These are phyloP conservation scores for maize (Zea mays) DNA, from an alignment of 176 grass and related monocot genomes.

Conservation along the genomic window DNA sequence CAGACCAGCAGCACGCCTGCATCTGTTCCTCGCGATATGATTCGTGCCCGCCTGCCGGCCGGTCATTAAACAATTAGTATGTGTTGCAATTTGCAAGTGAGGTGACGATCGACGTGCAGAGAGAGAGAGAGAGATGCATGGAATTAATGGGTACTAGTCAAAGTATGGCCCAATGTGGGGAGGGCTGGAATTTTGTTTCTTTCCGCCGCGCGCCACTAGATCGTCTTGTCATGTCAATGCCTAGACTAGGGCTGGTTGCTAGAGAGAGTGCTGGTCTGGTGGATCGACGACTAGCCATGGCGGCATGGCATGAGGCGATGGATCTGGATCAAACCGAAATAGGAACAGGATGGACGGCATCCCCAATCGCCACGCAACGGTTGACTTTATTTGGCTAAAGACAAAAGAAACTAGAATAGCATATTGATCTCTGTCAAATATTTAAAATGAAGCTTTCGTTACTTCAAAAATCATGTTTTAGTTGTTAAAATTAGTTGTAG, in stretches of 20 bases:
- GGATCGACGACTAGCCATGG: background rate
- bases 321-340: constrained; percentile 1
- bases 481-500: too few relatives aligned
- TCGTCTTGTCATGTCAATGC: background rate
- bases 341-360: background rate
- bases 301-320: background rate
- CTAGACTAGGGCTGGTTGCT: background rate
- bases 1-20: background rate
- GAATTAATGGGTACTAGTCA: background rate
- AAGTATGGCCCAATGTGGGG: constrained; percentile 24
- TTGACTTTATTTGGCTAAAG: constrained; percentile 18
- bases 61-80: constrained; percentile 16
- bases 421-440: background rate
- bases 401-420: background rate
- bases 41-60: constrained; percentile 8
- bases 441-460: too few relatives aligned
- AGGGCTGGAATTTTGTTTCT: constrained; percentile 23
- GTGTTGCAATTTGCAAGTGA: background rate
- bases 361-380: background rate
- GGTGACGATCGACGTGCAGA: background rate
- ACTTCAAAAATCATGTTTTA: too few relatives aligned
- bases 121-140: too few relatives aligned
- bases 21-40: constrained; percentile 34
- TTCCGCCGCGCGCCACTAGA: background rate
- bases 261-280: background rate